A percentile compares a stretch with the other conserved stretches of the same genome.
Conservation (phyloP, 2,329 filamentous ascomycete species). For the Ampelomyces quisqualis region DNA sequence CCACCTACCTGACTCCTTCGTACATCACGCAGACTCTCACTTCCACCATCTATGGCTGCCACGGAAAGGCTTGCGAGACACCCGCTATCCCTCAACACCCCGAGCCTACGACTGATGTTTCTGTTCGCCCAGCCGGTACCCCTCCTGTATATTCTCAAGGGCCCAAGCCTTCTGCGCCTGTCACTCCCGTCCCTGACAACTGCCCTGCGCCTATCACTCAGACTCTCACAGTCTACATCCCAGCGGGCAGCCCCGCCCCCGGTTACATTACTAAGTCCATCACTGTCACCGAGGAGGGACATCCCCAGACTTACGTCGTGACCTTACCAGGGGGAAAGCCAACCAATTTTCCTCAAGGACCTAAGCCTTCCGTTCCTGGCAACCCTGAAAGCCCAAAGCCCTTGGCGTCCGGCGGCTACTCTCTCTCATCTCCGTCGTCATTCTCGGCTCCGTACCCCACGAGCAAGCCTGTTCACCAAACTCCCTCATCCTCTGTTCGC, state of each 20-base stretch:
- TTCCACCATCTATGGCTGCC: conserved; percentile 28
- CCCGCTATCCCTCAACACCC: too few relatives aligned
- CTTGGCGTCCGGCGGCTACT: conserved; percentile 8
- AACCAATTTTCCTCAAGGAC: conserved; percentile 7
- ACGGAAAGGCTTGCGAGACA: conserved; percentile 8
- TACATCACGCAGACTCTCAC: conserved; percentile 34
- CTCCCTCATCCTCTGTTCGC: conserved; percentile 15
- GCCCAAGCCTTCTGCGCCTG: neutral
- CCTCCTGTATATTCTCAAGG: neutral
- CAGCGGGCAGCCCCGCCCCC: conserved; percentile 11
- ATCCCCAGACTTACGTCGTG: conserved; percentile 25
- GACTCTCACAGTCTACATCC: conserved; percentile 20
- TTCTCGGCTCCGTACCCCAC: conserved; percentile 29
- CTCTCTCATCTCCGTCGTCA: conserved; percentile 9
- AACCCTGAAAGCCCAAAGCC: conserved; percentile 3
- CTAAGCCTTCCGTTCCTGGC: conserved; percentile 13
- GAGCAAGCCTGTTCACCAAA: conserved; percentile 6
- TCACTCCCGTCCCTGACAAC: conserved; percentile 6
- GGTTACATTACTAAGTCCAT: conserved; percentile 31
- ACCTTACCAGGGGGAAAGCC: conserved; percentile 17
- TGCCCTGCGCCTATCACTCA: conserved; percentile 36
- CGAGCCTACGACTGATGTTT: conserved; percentile 2
- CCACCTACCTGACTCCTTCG: conserved; percentile 44
- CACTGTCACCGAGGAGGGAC: conserved; percentile 29
- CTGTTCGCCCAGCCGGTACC: neutral